Evolutionary conservation across 345 rosid species (phyloP), one percentile per base, ranked within the genome.

Genomic region (Rhizophora mangle): DNA sequence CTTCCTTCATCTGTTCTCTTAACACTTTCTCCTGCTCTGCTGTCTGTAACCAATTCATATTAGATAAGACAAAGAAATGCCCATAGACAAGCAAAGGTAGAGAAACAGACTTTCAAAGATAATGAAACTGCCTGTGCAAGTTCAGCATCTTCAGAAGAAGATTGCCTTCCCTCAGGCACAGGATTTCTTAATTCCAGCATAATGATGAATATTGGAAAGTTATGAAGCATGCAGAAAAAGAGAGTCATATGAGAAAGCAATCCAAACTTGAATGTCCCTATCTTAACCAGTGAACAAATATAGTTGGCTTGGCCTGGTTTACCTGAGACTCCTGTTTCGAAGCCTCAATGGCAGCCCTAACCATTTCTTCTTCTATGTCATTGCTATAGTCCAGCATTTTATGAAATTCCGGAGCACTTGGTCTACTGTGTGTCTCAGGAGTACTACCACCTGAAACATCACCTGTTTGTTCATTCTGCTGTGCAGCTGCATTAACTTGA

Each of bases 351-450:
- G 99, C 99, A 82, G 98, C 99, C 71, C 77, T 81, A 76, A 96
- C 71, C 99, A 96, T 96, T 81, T 96, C 93, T 85, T 96, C 99
- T 83, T 96, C 99, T 60, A 92, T 88, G 68, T 93, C 99, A 86
- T 86, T 82, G 80, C 69, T 37, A 79, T 80, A 73, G 70, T 86
- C 96, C 30, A 82, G 86, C 71, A 76, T 69, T 72, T 76, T 68
- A 75, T 82, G 82, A 69, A 77, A 73, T 47, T 56, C 76, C 54
- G 94, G 82, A 68, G 80, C 90, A 57, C 72, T 72, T 21, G 84
- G 87, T 76, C 65, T 69, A 30, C 53, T 66, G 57, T 68, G 79
- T 63, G 76, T 67, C 31, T 66, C 68, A 16, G 2, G 68, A 69
- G 79, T 67, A 68, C 68, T 68, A 63, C 24, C 72, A 63, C 65